Evolutionary conservation across 768 basidiomycete species (phyloP).

Genomic region (Nidularia sp.): DNA sequence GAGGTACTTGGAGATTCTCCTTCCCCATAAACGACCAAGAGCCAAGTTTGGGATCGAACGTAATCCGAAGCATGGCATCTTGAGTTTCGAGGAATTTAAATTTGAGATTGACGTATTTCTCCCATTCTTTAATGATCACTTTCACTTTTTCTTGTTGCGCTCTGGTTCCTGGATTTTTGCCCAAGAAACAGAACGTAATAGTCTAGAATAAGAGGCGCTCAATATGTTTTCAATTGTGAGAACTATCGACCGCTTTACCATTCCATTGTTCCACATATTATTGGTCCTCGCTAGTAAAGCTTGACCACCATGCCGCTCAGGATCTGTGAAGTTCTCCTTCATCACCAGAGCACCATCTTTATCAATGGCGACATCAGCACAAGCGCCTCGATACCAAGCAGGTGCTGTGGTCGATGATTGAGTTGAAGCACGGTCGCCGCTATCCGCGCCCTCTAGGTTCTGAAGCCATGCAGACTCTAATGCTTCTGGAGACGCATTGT

Average conservation of each 20-base stretch:
- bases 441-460: too few relatives aligned
- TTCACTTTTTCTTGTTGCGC: background rate
- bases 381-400: background rate
- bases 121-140: background rate
- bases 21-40: background rate
- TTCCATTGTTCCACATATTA: background rate
- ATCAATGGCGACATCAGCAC: background rate
- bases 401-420: too few relatives aligned
- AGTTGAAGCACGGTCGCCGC: too few relatives aligned
- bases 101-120: constrained; percentile 1
- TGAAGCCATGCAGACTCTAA: too few relatives aligned
- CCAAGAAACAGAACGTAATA: background rate
- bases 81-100: background rate
- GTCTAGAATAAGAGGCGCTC: background rate
- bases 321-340: background rate
- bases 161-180: background rate
- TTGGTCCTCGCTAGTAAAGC: background rate
- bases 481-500: too few relatives aligned
- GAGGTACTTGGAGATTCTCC: background rate
- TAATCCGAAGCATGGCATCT: background rate
- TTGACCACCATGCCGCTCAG: background rate
- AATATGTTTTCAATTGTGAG: background rate
- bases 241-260: background rate
- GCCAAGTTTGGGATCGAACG: background rate
- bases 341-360: background rate